phyloP scores from a whole-genome alignment of 192 early-diverging fungal genomes.

The Backusella circina region DNA sequence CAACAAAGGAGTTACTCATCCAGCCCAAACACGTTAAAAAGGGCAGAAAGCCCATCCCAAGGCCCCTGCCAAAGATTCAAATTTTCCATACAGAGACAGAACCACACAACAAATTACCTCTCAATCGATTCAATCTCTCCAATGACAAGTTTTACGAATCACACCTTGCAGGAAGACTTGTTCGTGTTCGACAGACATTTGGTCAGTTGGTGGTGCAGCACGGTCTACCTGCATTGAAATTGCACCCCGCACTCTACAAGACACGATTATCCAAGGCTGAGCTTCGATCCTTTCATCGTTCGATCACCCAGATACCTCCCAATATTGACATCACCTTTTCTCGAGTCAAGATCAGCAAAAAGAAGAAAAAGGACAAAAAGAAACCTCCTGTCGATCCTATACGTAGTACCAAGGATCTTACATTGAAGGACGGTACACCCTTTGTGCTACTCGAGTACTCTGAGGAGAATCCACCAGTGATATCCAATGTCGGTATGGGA shows the following conservation, averaged over 20 bases:
- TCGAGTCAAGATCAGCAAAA: constrained; percentile 68
- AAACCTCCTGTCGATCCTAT: constrained; percentile 66
- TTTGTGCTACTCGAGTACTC: constrained; percentile 91
- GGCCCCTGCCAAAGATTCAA: constrained; percentile 24
- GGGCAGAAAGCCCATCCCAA: constrained; percentile 31
- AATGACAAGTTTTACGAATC: constrained; percentile 86
- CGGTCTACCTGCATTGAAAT: constrained; percentile 78
- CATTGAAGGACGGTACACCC: constrained; percentile 79
- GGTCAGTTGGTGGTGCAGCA: constrained; percentile 85
- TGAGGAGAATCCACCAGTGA: constrained; percentile 92
- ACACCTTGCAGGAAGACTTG: constrained; percentile 57
- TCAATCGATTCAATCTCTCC: constrained; percentile 83
- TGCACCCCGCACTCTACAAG: constrained; percentile 81
- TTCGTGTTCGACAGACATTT: constrained; percentile 82
- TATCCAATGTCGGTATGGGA: constrained; percentile 95
- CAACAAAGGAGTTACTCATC: constrained; percentile 28
- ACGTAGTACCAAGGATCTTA: constrained; percentile 82
- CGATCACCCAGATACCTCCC: constrained; percentile 62
- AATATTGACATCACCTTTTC: constrained; percentile 65
- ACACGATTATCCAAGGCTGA: constrained; percentile 78
- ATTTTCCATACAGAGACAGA: constrained; percentile 49
- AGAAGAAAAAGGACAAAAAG: constrained; percentile 71
- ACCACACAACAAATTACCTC: constrained; percentile 51
- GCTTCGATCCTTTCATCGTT: constrained; percentile 87
- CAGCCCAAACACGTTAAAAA: constrained; percentile 26